Evolutionary conservation across 441 rosid genomes (phyloP), one percentile per base, ranked within the genome.

Genomic region (Populus hybrid): DNA sequence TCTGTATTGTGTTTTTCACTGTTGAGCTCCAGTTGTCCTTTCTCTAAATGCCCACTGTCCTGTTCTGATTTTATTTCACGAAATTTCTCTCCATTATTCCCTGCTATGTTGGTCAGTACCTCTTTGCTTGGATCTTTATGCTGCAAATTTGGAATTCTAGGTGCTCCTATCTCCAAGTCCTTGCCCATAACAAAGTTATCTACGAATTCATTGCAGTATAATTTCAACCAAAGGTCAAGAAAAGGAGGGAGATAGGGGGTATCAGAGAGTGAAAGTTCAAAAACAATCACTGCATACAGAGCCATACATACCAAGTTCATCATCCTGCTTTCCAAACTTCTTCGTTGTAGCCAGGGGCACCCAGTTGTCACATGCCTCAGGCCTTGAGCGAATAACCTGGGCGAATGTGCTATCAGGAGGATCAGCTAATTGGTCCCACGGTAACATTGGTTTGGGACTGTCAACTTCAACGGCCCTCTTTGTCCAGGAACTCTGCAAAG

Each of bases 401-500:
- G 84, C 85, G 68, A 84, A 82, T 36, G 86, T 83, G 82, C 85
- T 80, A 74, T 83, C 85, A 76, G 79, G 79, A 70, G 80, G 78
- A 65, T 84, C 82, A 21, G 74, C 83, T 65, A 77, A 70, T 20
- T 73, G 82, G 64, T 81, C 78, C 72, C 78, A 68, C 26, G 78
- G 71, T 24, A 85, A 78, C 33, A 36, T 59, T 71, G 81, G 78
- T 56, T 72, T 77, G 76, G 86, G 83, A 59, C 85, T 81, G 68
- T 83, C 89, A 76, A 78, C 83, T 81, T 83, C 85, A 14, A 78
- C 76, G 6, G 40, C 81, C 68, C 72, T 79, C 73, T 80, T 87
- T 21, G 87, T 89, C 88, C 90, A 86, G n/a, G 86, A 89, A 82
- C 84, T 87, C 87, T 89, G 84, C 72, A 75, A 64, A 79, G 31